A percentile compares a stretch with the other conserved stretches of the same genome.
These are phyloP conservation scores for Gossypium gossypioides DNA, from an alignment of 441 rosid genomes.

Conservation along the genomic window DNA sequence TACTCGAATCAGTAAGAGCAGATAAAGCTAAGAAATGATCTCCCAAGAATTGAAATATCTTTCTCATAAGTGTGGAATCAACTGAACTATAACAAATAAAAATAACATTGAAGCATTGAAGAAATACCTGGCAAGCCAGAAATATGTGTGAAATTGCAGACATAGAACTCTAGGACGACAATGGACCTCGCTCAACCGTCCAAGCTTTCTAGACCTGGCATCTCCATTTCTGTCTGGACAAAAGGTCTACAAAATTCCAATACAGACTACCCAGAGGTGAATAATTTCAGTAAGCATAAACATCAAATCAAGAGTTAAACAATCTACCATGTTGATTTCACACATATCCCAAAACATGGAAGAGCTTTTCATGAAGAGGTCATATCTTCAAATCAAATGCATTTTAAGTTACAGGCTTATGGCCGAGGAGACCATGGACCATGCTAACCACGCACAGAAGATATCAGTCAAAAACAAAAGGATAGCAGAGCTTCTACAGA, in stretches of 20 bases:
- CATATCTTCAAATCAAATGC: background rate
- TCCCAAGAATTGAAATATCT: background rate
- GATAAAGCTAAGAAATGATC: background rate
- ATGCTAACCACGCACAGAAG: background rate
- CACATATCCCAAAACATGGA: background rate
- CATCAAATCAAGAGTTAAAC: background rate
- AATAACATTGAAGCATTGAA: background rate
- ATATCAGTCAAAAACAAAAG: background rate
- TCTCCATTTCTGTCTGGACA: background rate
- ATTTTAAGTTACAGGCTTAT: background rate
- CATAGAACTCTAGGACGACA: background rate
- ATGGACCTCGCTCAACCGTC: background rate
- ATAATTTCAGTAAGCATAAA: background rate
- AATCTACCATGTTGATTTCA: background rate
- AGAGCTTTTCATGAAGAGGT: background rate
- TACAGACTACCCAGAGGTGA: background rate
- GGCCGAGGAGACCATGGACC: conserved; percentile 2
- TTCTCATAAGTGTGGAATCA: background rate
- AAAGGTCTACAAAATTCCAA: background rate
- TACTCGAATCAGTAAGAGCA: background rate
- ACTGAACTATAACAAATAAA: background rate
- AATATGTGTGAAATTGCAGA: background rate
- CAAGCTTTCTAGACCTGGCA: conserved; percentile 1
- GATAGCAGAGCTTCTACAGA: background rate
- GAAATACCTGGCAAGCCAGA: background rate